phyloP scores from a whole-genome alignment of 345 rosid species.

The Laguncularia racemosa region DNA sequence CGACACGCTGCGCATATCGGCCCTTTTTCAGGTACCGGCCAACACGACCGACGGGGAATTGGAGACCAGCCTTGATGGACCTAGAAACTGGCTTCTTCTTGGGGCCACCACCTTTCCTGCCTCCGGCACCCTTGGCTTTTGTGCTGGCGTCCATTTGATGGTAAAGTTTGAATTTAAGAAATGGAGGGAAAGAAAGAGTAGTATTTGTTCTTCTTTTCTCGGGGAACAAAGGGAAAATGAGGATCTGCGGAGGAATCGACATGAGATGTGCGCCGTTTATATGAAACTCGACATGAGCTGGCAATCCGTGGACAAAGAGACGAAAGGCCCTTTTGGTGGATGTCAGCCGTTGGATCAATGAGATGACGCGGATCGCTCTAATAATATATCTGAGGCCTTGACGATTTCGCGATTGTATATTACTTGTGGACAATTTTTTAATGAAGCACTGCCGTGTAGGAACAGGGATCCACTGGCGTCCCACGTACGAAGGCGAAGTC shows the following conservation, averaged over 20 bases:
- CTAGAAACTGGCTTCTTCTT: constrained; percentile 32
- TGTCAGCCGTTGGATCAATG: too few relatives aligned
- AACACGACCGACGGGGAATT: constrained; percentile 33
- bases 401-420: too few relatives aligned
- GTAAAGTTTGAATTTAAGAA: not conserved
- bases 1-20: constrained; percentile 29
- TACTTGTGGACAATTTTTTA: too few relatives aligned
- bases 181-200: not conserved
- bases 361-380: too few relatives aligned
- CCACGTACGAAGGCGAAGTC: too few relatives aligned
- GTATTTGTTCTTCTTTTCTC: not conserved
- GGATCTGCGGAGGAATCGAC: not conserved
- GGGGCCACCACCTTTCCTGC: constrained; percentile 34
- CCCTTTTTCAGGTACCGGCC: constrained; percentile 37
- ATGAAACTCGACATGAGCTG: constrained; percentile 4
- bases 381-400: too few relatives aligned
- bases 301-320: constrained; percentile 15
- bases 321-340: too few relatives aligned
- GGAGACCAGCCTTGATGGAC: constrained; percentile 33
- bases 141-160: constrained; percentile 17
- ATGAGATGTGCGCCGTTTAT: constrained; percentile 1
- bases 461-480: too few relatives aligned
- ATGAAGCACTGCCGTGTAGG: too few relatives aligned
- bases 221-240: not conserved
- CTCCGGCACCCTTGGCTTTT: constrained; percentile 33